These are phyloP conservation scores for Aspergillus sp. DNA, from an alignment of 2,329 filamentous ascomycete genomes.

Conservation along the genomic window DNA sequence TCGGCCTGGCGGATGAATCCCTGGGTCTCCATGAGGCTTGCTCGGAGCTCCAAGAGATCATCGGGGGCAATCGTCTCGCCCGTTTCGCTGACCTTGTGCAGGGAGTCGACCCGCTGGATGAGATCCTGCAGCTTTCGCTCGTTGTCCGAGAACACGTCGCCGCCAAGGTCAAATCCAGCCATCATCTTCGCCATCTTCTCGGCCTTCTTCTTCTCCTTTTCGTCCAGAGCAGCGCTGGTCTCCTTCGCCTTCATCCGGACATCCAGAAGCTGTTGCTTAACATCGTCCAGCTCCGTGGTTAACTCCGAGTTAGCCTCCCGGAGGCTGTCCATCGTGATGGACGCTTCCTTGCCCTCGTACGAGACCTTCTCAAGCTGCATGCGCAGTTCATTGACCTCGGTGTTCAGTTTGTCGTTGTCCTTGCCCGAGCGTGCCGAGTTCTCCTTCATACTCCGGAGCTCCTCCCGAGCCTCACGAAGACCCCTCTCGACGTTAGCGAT, in stretches of 20 bases:
- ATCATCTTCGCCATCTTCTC: constrained; percentile 99
- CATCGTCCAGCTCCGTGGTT: constrained; percentile 85
- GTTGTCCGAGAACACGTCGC: constrained; percentile 90
- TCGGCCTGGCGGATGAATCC: constrained; percentile 91
- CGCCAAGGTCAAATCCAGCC: constrained; percentile 93
- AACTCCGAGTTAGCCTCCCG: constrained; percentile 96
- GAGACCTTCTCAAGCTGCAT: constrained; percentile 96
- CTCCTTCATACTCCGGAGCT: constrained; percentile 81
- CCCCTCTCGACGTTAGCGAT: constrained; percentile 77
- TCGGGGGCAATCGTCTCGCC: constrained; percentile 81
- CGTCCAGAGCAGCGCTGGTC: constrained; percentile 81
- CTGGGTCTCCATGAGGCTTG: constrained; percentile 82
- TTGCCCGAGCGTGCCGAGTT: constrained; percentile 79
- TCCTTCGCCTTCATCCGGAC: constrained; percentile 97
- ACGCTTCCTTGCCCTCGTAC: constrained; percentile 94
- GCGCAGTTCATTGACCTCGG: constrained; percentile 86
- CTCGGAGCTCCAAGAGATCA: constrained; percentile 73
- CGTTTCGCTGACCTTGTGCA: constrained; percentile 72
- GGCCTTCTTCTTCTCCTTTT: constrained; percentile 98
- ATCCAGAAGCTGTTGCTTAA: constrained; percentile 94
- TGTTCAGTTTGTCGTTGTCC: constrained; percentile 83
- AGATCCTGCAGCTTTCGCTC: constrained; percentile 80
- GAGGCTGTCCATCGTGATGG: constrained; percentile 95
- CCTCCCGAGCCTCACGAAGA: constrained; percentile 79
- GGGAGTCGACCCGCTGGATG: constrained; percentile 76